phyloP scores from a whole-genome alignment of 2,329 filamentous ascomycete genomes.

The Orbilia javanica region DNA sequence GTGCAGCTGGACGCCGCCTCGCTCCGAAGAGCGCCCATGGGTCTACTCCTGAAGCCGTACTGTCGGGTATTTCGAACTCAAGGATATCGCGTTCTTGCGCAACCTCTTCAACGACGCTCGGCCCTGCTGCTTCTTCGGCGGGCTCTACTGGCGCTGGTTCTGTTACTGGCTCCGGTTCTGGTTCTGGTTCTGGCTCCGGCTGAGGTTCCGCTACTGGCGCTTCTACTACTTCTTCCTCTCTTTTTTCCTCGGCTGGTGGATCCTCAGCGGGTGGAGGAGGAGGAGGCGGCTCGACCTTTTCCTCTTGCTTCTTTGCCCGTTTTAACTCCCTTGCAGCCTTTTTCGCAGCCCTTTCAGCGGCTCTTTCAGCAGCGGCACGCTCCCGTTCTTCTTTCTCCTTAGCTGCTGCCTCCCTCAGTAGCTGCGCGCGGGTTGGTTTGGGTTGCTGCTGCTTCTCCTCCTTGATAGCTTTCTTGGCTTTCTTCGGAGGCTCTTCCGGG shows the following conservation, averaged over 20 bases:
- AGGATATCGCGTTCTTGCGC: constrained; percentile 43
- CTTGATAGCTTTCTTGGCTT: constrained; percentile 29
- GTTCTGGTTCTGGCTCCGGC: constrained; percentile 3
- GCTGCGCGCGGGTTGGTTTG: constrained; percentile 49
- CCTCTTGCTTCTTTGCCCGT: constrained; percentile 25
- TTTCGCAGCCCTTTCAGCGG: constrained; percentile 30
- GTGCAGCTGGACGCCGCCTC: constrained; percentile 47
- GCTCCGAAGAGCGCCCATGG: constrained; percentile 59
- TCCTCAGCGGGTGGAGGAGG: constrained; percentile 32
- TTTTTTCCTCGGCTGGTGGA: constrained; percentile 24
- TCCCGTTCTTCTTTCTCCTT: constrained; percentile 55
- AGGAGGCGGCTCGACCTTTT: constrained; percentile 1
- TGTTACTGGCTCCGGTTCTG: constrained; percentile 6
- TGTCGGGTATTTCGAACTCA: constrained; percentile 55
- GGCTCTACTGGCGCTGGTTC: constrained; percentile 10
- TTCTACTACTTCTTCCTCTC: constrained; percentile 11
- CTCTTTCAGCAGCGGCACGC: constrained; percentile 41
- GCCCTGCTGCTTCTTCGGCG: constrained; percentile 1
- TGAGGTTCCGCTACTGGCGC: constrained; percentile 15
- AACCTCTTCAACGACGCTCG: constrained; percentile 12
- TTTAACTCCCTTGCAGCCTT: constrained; percentile 30
- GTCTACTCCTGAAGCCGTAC: constrained; percentile 57
- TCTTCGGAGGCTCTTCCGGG: constrained; percentile 38
- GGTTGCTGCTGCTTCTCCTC: constrained; percentile 34
- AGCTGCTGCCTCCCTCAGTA: constrained; percentile 34